Evolutionary conservation across 108 stramenopile genomes (phyloP).

Genomic region (Skeletonema costatum): DNA sequence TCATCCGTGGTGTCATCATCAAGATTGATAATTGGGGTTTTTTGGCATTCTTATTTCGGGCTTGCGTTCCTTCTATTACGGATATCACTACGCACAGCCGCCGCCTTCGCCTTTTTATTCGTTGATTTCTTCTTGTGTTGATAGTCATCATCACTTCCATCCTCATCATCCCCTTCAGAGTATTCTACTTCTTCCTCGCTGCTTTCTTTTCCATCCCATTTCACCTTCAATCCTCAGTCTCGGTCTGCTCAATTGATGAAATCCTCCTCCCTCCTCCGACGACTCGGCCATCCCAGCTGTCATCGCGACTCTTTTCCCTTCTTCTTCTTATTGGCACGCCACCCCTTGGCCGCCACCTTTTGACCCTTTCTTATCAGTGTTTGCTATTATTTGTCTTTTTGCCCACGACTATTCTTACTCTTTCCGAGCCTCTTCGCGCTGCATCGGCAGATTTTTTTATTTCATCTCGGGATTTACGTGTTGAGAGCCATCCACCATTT

Average conservation of each 20-base stretch:
- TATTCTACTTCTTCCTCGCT: conserved; percentile 36
- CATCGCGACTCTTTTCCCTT: conserved; percentile 8
- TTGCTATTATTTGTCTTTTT: not conserved
- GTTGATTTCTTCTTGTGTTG: conserved; percentile 2
- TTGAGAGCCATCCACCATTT: conserved; percentile 62
- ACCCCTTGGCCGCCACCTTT: conserved; percentile 5
- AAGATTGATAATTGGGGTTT: not conserved
- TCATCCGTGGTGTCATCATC: conserved; percentile 31
- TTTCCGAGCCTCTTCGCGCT: conserved; percentile 22
- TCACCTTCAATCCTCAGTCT: conserved; percentile 21
- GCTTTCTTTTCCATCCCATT: conserved; percentile 5
- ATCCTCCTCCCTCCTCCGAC: conserved; percentile 45
- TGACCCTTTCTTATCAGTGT: not conserved
- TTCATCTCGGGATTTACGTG: conserved; percentile 59
- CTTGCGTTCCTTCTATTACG: not conserved
- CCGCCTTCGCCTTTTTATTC: conserved; percentile 11
- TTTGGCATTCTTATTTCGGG: conserved; percentile 3
- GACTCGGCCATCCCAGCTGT: conserved; percentile 13
- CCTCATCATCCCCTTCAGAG: conserved; percentile 47
- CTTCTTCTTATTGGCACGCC: conserved; percentile 11
- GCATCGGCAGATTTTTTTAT: conserved; percentile 38
- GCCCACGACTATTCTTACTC: not conserved
- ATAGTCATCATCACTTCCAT: conserved; percentile 16
- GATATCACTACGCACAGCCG: not conserved
- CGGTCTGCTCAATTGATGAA: conserved; percentile 31